Evolutionary conservation across 768 basidiomycete species (phyloP), one percentile per base, ranked within the genome.

Genomic region (Leccinum variicolor): DNA sequence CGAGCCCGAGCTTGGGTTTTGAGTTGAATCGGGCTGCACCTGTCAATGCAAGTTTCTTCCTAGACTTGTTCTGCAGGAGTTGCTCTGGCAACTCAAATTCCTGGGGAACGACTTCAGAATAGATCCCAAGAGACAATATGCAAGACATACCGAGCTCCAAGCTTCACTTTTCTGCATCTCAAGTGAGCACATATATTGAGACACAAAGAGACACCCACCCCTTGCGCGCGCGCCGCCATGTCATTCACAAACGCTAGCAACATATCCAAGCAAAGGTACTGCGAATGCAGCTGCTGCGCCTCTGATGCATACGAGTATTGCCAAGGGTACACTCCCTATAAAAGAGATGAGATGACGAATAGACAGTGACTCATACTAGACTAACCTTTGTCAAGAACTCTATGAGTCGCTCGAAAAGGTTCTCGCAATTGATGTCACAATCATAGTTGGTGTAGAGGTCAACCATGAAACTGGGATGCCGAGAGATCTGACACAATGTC

Each of bases 361-460:
- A 23, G 29, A 64, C 26, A 21, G 39, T 33, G 23, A 55, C 14
- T n/a, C 7, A 11, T 34, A 15, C 9, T 33, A 23, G 41, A 61
- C 78, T 56, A 64, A 93, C 94, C 79, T 91, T 89, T 7, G 92
- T 91, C 62, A 94, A 74, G 71, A 98, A 97, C 25, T 88, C 90
- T 58, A 95, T 76, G 21, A 98, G 75, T 15, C 92, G 80, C 69
- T 98, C 95, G 64, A 95, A 96, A 55, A 98, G 74, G 70, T 98
- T 96, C 76, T 98, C 97, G 71, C 92, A 94, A 67, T 98, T 96
- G 62, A 90, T 85, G 66, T 97, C 94, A 67, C 94, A 98, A 69
- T 99, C 97, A 72, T 98, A 99, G 71, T 98, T 99, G 54, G 86
- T 81, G 76, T 93, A 99, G 14, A 97, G 77, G 66, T 98, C 94